These are phyloP conservation scores for Picochlorum sp. DNA, from an alignment of 139 green algal species.

Conservation along the genomic window DNA sequence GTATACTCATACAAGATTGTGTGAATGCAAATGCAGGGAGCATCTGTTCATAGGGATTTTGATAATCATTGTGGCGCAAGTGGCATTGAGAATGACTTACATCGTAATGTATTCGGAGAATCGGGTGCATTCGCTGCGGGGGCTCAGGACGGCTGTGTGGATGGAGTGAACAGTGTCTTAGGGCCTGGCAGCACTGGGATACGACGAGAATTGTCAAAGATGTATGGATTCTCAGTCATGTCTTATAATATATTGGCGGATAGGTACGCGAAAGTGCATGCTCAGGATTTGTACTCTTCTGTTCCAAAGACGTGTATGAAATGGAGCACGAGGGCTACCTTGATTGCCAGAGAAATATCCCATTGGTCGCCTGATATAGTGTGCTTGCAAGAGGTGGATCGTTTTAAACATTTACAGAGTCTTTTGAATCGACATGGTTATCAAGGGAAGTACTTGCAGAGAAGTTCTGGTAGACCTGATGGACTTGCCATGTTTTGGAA, in stretches of 20 bases:
- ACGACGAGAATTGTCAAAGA: not conserved
- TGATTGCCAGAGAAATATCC: constrained; percentile 21
- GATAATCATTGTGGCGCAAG: no score
- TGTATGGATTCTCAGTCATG: constrained; percentile 46
- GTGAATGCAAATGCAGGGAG: no score
- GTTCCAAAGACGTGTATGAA: constrained; percentile 30
- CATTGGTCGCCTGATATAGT: constrained; percentile 40
- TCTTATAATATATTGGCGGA: constrained; percentile 76
- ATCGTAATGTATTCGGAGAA: no score
- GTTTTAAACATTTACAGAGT: constrained; percentile 32
- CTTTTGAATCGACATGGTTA: constrained; percentile 36
- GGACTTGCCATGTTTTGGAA: constrained; percentile 66
- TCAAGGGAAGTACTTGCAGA: constrained; percentile 17
- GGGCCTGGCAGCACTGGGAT: not conserved
- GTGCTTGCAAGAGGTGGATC: constrained; percentile 75
- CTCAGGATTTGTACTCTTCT: constrained; percentile 42
- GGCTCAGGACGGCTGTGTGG: no score
- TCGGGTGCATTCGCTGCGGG: no score
- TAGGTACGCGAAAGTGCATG: constrained; percentile 44
- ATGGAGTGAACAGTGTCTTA: not conserved
- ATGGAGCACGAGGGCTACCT: constrained; percentile 26
- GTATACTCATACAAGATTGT: no score
- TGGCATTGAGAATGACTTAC: no score
- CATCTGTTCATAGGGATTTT: no score
- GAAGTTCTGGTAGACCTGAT: constrained; percentile 31